These are phyloP conservation scores for Teratosphaeria gauchensis DNA, from an alignment of 2,329 filamentous ascomycete genomes.

Conservation along the genomic window DNA sequence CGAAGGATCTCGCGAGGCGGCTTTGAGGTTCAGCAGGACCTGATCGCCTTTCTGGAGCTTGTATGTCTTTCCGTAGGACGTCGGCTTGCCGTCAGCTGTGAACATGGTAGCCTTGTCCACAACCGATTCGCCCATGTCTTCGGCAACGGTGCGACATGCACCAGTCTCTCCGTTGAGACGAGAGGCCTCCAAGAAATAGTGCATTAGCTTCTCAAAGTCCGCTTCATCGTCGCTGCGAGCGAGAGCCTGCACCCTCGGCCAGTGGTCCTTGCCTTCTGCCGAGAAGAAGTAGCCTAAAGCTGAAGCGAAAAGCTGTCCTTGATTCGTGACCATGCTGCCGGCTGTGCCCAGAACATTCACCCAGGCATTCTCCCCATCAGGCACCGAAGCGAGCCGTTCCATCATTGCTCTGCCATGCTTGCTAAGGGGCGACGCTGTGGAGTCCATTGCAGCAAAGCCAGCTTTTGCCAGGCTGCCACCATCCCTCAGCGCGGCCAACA, in stretches of 20 bases:
- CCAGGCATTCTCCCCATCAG: constrained; percentile 41
- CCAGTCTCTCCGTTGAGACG: constrained; percentile 36
- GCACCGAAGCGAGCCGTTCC: constrained; percentile 38
- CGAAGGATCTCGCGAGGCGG: constrained; percentile 31
- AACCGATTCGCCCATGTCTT: constrained; percentile 21
- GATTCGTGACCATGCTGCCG: constrained; percentile 47
- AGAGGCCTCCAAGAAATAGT: constrained; percentile 40
- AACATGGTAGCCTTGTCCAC: constrained; percentile 19
- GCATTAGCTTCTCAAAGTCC: constrained; percentile 40
- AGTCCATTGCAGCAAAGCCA: constrained; percentile 33
- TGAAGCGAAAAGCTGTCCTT: constrained; percentile 49
- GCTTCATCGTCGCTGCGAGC: constrained; percentile 36
- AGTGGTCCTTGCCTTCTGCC: constrained; percentile 33
- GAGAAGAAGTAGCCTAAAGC: constrained; percentile 49
- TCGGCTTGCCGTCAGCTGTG: constrained; percentile 18
- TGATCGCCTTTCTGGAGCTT: constrained; percentile 28
- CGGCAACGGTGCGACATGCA: constrained; percentile 29
- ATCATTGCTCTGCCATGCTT: constrained; percentile 50
- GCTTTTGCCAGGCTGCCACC: constrained; percentile 29
- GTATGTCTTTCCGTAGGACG: constrained; percentile 14
- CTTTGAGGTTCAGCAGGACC: constrained; percentile 35
- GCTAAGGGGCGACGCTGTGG: constrained; percentile 15
- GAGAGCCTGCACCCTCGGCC: constrained; percentile 39
- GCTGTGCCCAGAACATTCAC: constrained; percentile 49
- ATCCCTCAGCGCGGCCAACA: constrained; percentile 37